phyloP scores from a whole-genome alignment of 371 early-diverging fungal species.

The Phascolomyces articulosus region DNA sequence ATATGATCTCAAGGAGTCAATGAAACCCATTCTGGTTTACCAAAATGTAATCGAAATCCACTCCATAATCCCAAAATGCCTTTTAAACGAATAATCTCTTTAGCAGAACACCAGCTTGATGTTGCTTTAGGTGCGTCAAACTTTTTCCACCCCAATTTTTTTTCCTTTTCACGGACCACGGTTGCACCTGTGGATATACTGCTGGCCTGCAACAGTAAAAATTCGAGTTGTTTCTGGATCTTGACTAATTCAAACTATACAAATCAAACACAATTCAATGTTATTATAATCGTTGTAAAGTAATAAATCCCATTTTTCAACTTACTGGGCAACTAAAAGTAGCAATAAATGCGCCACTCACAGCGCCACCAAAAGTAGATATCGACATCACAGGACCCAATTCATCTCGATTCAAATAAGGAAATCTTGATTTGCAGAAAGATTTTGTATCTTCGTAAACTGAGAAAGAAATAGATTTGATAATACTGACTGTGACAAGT shows the following conservation, averaged over 20 bases:
- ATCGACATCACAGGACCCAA: constrained; percentile 52
- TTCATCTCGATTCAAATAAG: constrained; percentile 23
- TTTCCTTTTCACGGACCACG: constrained; percentile 28
- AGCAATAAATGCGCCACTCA: constrained; percentile 71
- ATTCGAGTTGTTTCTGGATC: constrained; percentile 78
- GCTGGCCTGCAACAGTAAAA: constrained; percentile 57
- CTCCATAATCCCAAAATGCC: constrained; percentile 53
- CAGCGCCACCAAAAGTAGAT: constrained; percentile 64
- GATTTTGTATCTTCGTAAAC: constrained; percentile 68
- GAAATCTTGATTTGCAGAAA: constrained; percentile 28
- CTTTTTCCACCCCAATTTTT: not conserved
- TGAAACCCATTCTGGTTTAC: constrained; percentile 25
- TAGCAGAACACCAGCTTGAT: constrained; percentile 62
- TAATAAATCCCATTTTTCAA: not conserved
- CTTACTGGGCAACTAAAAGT: constrained; percentile 64
- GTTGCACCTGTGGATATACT: constrained; percentile 53
- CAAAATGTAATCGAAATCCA: constrained; percentile 55
- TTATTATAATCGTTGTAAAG: too few relatives aligned
- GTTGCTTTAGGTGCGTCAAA: constrained; percentile 20
- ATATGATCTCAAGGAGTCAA: too few relatives aligned
- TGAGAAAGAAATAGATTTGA: constrained; percentile 78
- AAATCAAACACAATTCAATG: not conserved
- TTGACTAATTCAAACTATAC: constrained; percentile 73
- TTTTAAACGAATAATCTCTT: constrained; percentile 56
- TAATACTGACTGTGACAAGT: constrained; percentile 74